Base-by-base conservation (phyloP, 2,329 filamentous ascomycete species). In the Diplodia mutila region DNA sequence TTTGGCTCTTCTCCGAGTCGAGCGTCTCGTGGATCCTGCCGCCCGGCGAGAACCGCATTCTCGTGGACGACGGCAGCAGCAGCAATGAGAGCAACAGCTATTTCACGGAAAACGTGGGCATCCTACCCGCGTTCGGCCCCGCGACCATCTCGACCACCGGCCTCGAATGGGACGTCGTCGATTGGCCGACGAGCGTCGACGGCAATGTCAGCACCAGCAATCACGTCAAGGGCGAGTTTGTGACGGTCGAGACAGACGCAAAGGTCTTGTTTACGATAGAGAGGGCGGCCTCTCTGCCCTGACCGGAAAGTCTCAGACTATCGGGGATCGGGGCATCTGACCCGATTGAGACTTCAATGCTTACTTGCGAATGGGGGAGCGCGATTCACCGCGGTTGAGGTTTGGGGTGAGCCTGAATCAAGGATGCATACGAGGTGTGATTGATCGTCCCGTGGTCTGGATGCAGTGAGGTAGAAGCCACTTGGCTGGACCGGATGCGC, bases 101-200 rank as follows among this genome's bases (percentile, higher is more conserved):
- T 2, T 91, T 97, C 73, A 91, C 86, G 7, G 90, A 91, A 76
- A 89, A 97, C 75, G 86, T 96, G 34, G 95, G 95, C 11, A 91
- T 99, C 70, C 83, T 99, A 48, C 95, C 95, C 0, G 81, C 98
- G 25, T 90, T 89, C 67, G 91, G 90, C n/a, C 87, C 89, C 3
- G 90, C 91, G 55, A 78, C 85, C n/a, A 93, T 99, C 72, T 90
- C 88, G 8, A 96, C 92, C 0, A 80, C 83, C 16, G 95, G 95
- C 0, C 82, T 98, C 23, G 90, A 97, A 76, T 99, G 95, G 95
- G 93, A 99, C 79, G 91, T 99, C 1, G 76, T 84, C 68, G 83
- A 92, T 69, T 97, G 94, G 93, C 80, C 86, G 71, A 97, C 82
- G 25, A 77, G 80, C 61, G 81, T 84, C 75, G 82, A 82, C 18